These are phyloP conservation scores for Sporothrix dimorphospora DNA, from an alignment of 2,329 filamentous ascomycete genomes.

Conservation along the genomic window DNA sequence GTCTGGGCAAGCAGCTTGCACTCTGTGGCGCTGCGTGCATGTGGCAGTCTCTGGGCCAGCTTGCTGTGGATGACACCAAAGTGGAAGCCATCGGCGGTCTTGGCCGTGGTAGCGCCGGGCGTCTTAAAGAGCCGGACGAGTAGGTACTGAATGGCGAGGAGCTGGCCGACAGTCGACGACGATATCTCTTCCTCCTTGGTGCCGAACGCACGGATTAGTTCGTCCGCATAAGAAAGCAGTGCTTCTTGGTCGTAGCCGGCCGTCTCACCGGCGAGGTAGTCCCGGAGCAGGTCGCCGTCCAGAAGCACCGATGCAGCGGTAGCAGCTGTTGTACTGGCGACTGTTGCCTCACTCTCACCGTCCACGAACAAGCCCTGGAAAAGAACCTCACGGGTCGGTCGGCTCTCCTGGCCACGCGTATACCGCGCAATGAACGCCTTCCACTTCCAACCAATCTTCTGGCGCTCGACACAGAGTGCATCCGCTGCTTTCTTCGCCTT, in stretches of 20 bases:
- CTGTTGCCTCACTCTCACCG: not conserved
- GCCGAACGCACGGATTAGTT: conserved; percentile 43
- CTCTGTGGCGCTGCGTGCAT: conserved; percentile 39
- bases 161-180: conserved; percentile 44
- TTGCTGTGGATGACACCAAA: conserved; percentile 49
- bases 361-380: conserved; percentile 37
- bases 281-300: conserved; percentile 38
- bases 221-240: conserved; percentile 46
- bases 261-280: conserved; percentile 39
- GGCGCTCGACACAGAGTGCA: conserved; percentile 33
- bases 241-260: conserved; percentile 34
- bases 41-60: conserved; percentile 42
- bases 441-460: conserved; percentile 49
- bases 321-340: not conserved
- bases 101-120: not conserved
- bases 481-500: conserved; percentile 34
- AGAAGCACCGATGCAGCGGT: conserved; percentile 41
- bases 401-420: conserved; percentile 40
- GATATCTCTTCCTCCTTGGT: conserved; percentile 31
- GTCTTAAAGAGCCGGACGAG: conserved; percentile 44
- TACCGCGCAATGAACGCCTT: conserved; percentile 49
- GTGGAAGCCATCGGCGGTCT: conserved; percentile 38
- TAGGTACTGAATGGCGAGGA: conserved; percentile 50
- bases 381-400: conserved; percentile 41
- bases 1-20: conserved; percentile 48